Evolutionary conservation across 495 filamentous ascomycete genomes (phyloP).

Genomic region (Pseudomonodictys pantanalensis): DNA sequence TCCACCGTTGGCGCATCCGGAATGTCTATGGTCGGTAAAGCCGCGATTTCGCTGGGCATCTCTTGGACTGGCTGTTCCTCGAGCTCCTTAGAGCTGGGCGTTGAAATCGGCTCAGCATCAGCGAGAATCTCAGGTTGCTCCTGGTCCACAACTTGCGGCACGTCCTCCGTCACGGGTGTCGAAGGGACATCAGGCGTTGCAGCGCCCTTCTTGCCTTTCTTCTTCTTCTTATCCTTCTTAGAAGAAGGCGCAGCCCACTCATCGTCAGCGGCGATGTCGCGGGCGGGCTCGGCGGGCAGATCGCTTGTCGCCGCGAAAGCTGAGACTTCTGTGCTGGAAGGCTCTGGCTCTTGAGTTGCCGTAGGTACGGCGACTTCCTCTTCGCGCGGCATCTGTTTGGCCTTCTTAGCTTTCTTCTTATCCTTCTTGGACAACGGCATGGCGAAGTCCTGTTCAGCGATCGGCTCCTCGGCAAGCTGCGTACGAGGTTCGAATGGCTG

Average conservation of each 20-base stretch:
- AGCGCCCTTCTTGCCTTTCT: conserved; percentile 25
- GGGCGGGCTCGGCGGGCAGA: not conserved
- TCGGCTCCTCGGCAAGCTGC: too few relatives aligned
- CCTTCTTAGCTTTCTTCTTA: conserved; percentile 21
- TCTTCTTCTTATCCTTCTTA: conserved; percentile 40
- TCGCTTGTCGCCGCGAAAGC: too few relatives aligned
- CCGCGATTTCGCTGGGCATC: too few relatives aligned
- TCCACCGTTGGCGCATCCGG: too few relatives aligned
- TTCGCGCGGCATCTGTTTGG: conserved; percentile 25
- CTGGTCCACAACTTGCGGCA: too few relatives aligned
- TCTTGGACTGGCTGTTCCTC: too few relatives aligned
- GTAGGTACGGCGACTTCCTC: not conserved
- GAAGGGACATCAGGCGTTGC: not conserved
- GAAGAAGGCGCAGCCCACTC: conserved; percentile 24
- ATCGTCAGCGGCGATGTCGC: not conserved
- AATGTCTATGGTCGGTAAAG: too few relatives aligned
- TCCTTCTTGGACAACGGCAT: conserved; percentile 7
- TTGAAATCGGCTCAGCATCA: too few relatives aligned
- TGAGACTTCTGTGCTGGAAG: too few relatives aligned
- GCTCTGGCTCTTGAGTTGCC: not conserved
- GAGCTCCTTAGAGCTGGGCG: too few relatives aligned
- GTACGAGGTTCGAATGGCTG: not conserved
- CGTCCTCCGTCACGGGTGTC: not conserved
- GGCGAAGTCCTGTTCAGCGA: conserved; percentile 4
- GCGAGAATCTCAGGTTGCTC: too few relatives aligned